These are phyloP conservation scores for Ochetophila trinervis DNA, from an alignment of 306 rosid species.

Conservation along the genomic window DNA sequence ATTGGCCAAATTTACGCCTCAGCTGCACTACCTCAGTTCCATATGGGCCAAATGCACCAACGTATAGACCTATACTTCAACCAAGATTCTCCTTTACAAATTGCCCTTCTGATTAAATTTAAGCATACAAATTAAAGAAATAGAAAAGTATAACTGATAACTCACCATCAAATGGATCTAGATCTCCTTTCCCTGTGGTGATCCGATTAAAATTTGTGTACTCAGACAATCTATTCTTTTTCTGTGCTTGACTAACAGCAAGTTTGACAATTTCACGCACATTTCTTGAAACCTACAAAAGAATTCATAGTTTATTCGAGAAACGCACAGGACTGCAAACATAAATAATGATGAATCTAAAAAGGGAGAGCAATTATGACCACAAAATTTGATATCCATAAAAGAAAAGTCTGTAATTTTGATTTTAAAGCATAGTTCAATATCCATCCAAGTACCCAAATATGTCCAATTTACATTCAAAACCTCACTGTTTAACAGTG, in stretches of 20 bases:
- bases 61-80: conserved; percentile 73
- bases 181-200: conserved; percentile 55
- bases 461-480: not conserved
- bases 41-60: conserved; percentile 93
- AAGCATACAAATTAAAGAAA: not conserved
- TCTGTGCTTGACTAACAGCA: conserved; percentile 86
- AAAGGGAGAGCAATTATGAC: not conserved
- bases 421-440: not conserved
- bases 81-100: conserved; percentile 21
- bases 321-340: conserved; percentile 14
- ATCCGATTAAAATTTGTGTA: conserved; percentile 78
- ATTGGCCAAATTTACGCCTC: conserved; percentile 85
- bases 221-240: conserved; percentile 63
- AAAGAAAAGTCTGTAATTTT: too few species aligned
- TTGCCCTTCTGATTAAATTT: conserved; percentile 3
- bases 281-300: conserved; percentile 62
- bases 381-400: not conserved
- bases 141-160: conserved; percentile 14
- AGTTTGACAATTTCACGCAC: conserved; percentile 88
- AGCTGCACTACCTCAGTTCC: conserved; percentile 91
- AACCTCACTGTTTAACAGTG: not conserved
- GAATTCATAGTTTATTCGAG: conserved; percentile 22
- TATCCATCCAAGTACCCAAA: not conserved
- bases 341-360: conserved; percentile 1
- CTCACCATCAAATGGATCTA: conserved; percentile 88